Evolutionary conservation across 1,284 basidiomycete species (phyloP), one percentile per base, ranked within the genome.

Genomic region (Apiotrichum laibachii): DNA sequence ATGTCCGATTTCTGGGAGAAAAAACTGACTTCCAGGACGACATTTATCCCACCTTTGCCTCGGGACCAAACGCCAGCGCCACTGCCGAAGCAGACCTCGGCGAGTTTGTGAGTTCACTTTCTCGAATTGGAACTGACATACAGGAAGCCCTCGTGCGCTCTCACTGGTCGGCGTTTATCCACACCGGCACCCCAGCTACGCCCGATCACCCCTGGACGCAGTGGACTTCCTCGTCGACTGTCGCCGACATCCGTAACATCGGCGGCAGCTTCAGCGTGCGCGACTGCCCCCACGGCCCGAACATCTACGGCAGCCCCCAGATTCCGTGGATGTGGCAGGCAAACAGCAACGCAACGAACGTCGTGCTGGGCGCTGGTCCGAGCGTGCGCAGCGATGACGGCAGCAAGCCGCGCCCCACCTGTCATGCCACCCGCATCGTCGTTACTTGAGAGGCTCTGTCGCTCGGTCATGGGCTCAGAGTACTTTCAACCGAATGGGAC

Each of bases 31-130:
- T 3, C 37, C 37, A 37, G 37, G 72, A 76, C 57, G 76, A 76
- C 56, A 66, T 76, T n/a, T 71, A 65, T 53, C 71, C 72, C 3
- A 72, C 72, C 0, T 76, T 77, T 50, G 62, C 62, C 15, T 61
- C 50, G 8, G 54, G 63, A 5, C 59, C 67, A 4, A 55, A 52
- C 26, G 31, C 48, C 4, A 33, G 39, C 4, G 44, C 26, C 26
- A 31, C 26, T 31, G 26, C 26, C 4, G 26, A 31, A 3, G 26
- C 26, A 3, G 26, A 31, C 26, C 26, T 4, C 4, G 26, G 4
- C 26, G 26, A 31, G 26, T 11, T 37, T 37, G 37, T 37, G 15
- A 37, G 37, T 37, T 16, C 37, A 4, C 3, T 31, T 10, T 37
- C 37, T 37, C 4, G 3, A 11, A 3, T 5, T 55, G 26, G 50